Conservation (phyloP, 2,329 filamentous ascomycete genomes). For the Microascus cirrosus region DNA sequence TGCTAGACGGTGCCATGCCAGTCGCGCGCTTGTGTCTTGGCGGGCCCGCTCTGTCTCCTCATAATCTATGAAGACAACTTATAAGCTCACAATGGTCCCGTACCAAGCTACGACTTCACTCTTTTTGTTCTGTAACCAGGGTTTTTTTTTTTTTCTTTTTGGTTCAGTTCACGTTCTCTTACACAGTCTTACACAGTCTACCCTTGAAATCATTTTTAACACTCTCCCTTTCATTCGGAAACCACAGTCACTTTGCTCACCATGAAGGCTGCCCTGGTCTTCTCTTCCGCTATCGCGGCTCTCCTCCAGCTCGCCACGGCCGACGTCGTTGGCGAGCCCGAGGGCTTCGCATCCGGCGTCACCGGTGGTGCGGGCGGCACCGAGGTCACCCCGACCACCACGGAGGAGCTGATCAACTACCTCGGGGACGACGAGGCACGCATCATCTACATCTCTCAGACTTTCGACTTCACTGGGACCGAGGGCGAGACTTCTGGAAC, state of each 20-base stretch:
- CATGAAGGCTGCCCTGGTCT: conserved; percentile 19
- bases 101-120: too few species aligned
- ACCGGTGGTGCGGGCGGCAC: conserved; percentile 48
- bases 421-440: conserved; percentile 40
- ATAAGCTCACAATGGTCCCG: too few species aligned
- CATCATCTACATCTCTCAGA: conserved; percentile 46
- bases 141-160: too few species aligned
- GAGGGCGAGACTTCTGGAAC: conserved; percentile 40
- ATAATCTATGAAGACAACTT: too few species aligned
- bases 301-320: conserved; percentile 15
- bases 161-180: neutral
- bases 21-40: too few species aligned
- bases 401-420: conserved; percentile 45
- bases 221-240: neutral
- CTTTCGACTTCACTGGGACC: conserved; percentile 41
- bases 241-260: neutral
- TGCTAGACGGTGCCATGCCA: too few species aligned
- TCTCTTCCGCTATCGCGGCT: conserved; percentile 10
- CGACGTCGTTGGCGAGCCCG: conserved; percentile 22
- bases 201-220: neutral
- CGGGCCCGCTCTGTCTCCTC: too few species aligned
- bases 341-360: conserved; percentile 35
- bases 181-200: neutral
- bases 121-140: too few species aligned
- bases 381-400: conserved; percentile 41